Percentiles rank a stretch among this genome's conserved stretches.
These are phyloP conservation scores for Aspergillus bombycis DNA, from an alignment of 2,329 filamentous ascomycete species.

Conservation along the genomic window DNA sequence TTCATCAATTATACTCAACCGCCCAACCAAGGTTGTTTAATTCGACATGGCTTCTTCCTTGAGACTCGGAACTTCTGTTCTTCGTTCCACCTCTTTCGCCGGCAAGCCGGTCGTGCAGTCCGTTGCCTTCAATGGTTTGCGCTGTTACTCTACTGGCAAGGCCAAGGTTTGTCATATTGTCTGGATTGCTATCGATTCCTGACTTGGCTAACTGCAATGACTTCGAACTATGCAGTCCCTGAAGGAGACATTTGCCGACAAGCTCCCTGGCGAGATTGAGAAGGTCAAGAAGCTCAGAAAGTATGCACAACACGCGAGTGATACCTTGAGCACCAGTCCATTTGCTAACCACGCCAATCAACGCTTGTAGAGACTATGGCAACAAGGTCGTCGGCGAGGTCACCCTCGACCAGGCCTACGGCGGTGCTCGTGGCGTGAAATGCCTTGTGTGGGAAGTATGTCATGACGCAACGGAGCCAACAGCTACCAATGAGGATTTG, in stretches of 20 bases:
- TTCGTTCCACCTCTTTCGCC: slow-evolving; percentile 74
- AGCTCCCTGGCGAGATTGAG: slow-evolving; percentile 94
- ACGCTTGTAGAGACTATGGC: slow-evolving; percentile 75
- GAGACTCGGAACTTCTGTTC: slow-evolving; percentile 77
- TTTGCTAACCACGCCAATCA: slow-evolving; percentile 24
- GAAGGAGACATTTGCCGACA: slow-evolving; percentile 97
- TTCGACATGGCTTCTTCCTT: slow-evolving; percentile 79
- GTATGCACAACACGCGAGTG: slow-evolving; percentile 56
- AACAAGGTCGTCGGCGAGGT: slow-evolving; percentile 96
- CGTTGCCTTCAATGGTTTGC: slow-evolving; percentile 77
- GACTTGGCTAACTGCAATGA: slow-evolving; percentile 30
- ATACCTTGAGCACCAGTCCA: neutral
- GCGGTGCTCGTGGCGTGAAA: slow-evolving; percentile 98
- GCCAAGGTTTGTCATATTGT: slow-evolving; percentile 64
- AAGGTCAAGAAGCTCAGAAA: slow-evolving; percentile 99
- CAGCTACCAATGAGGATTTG: slow-evolving; percentile 1
- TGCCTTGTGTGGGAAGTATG: slow-evolving; percentile 90
- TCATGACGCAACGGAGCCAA: neutral
- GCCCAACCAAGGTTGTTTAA: slow-evolving; percentile 35
- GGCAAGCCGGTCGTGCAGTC: slow-evolving; percentile 69
- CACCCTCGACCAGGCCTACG: slow-evolving; percentile 98
- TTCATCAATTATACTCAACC: slow-evolving; percentile 39
- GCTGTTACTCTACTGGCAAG: slow-evolving; percentile 89
- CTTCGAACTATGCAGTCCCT: slow-evolving; percentile 66
- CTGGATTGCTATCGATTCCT: slow-evolving; percentile 30